A percentile compares a stretch with the other conserved stretches of the same genome.
These are phyloP conservation scores for Exophiala alcalophila DNA, from an alignment of 2,329 filamentous ascomycete genomes.

Conservation along the genomic window DNA sequence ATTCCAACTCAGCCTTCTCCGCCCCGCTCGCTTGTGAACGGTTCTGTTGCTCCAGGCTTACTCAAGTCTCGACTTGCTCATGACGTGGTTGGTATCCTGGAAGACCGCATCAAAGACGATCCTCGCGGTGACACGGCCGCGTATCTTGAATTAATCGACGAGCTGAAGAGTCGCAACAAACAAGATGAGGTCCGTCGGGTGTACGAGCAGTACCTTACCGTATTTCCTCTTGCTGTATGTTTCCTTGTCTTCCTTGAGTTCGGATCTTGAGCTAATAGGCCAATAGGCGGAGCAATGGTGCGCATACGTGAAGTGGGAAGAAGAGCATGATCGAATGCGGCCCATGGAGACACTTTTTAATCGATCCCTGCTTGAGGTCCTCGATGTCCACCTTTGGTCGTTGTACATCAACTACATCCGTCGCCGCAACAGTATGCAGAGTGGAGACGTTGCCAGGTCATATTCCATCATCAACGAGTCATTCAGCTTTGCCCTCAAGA, in stretches of 20 bases:
- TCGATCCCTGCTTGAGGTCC: slow-evolving; percentile 71
- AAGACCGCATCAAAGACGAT: slow-evolving; percentile 89
- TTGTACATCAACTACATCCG: slow-evolving; percentile 94
- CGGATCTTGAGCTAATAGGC: slow-evolving; percentile 36
- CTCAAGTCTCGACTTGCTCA: slow-evolving; percentile 60
- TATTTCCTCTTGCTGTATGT: slow-evolving; percentile 90
- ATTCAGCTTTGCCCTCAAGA: slow-evolving; percentile 88
- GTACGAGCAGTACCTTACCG: slow-evolving; percentile 81
- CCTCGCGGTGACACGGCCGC: slow-evolving; percentile 88
- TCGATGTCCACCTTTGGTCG: slow-evolving; percentile 84
- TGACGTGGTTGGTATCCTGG: slow-evolving; percentile 74
- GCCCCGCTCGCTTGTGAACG: slow-evolving; percentile 27
- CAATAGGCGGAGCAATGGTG: slow-evolving; percentile 85
- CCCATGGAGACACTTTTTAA: slow-evolving; percentile 81
- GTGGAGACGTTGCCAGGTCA: slow-evolving; percentile 72
- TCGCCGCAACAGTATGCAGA: slow-evolving; percentile 79
- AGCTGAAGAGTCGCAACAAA: slow-evolving; percentile 78
- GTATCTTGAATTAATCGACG: slow-evolving; percentile 82
- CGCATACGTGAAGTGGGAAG: slow-evolving; percentile 83
- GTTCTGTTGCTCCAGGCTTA: slow-evolving; percentile 32
- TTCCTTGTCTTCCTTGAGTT: slow-evolving; percentile 11
- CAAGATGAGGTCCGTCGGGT: slow-evolving; percentile 74
- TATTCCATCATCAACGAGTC: slow-evolving; percentile 77
- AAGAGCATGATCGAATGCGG: slow-evolving; percentile 76
- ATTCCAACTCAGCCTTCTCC: slow-evolving; percentile 26